Evolutionary conservation across 164 flowering plant genomes (phyloP), one percentile per base, ranked within the genome.

Genomic region (Macadamia integrifolia): DNA sequence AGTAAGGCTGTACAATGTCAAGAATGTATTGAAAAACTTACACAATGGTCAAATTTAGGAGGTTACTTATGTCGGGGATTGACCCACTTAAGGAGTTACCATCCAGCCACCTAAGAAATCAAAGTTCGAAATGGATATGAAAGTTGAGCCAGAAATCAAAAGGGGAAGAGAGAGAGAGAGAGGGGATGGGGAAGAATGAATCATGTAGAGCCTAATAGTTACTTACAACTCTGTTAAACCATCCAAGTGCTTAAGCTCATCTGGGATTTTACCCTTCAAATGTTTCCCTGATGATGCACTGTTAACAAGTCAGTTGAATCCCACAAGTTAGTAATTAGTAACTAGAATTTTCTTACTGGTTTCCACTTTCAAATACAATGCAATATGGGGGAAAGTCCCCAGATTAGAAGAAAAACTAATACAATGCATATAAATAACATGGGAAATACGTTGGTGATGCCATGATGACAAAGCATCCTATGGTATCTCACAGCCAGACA

Each of bases 151-250:
- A 59, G 15, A 57, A 46, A 31, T 44, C 58, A 9, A 58, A 58
- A 30, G 48, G 23, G 49, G 9, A 62, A 61, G 9, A 64, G 66
- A 49, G 15, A 30, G 48, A 23, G 49, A 9, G 60, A 61, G 9
- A 64, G 66, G 15, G 53, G 15, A 49, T 10, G 40, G 40, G 40
- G 15, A 49, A 14, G 15, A 49, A 32, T 5, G 10, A 40, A 40
- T 66, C 10, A 17, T 68, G 35, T 35, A 6, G 3, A 67, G 71
- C 42, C 53, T 35, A 60, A 23, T 52, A 59, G 61, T 46, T 15
- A 82, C 97, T 91, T 82, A 94, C 98, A 94, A 62, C 68, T 91
- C 98, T 40, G 80, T 80, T 76, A 94, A 75, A 72, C 62, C 84
- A 23, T 87, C 91, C 90, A 94, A 74, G 74, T 83, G 70, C 57